Percentiles rank a stretch among this genome's conserved stretches.
phyloP scores from a whole-genome alignment of 2,329 filamentous ascomycete species.

The Aspergillus japonicus region DNA sequence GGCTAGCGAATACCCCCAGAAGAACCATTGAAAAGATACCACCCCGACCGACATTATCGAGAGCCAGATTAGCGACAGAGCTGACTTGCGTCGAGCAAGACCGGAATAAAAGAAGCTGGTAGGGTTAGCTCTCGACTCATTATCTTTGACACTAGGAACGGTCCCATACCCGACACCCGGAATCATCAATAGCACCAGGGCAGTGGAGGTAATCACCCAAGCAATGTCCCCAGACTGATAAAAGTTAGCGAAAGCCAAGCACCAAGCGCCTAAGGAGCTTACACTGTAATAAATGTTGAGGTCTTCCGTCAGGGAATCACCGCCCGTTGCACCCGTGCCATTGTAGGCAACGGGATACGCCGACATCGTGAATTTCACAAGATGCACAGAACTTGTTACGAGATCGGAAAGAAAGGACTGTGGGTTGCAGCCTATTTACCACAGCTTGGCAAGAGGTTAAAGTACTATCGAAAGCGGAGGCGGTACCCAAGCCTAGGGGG shows the following conservation, averaged over 20 bases:
- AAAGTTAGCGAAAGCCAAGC: conserved; percentile 14
- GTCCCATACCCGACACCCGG: conserved; percentile 71
- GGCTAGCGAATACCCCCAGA: conserved; percentile 84
- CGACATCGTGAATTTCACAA: conserved; percentile 29
- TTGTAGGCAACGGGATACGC: conserved; percentile 58
- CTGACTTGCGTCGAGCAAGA: conserved; percentile 83
- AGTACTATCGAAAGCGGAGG: background rate
- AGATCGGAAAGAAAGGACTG: background rate
- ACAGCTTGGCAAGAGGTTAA: background rate
- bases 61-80: conserved; percentile 80
- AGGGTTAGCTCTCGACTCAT: conserved; percentile 12
- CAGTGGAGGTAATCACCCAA: conserved; percentile 74
- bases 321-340: conserved; percentile 62
- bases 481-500: background rate
- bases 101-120: conserved; percentile 86
- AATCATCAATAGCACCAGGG: conserved; percentile 87
- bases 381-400: background rate
- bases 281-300: conserved; percentile 80
- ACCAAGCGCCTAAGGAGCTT: conserved; percentile 6
- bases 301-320: conserved; percentile 65
- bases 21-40: conserved; percentile 90
- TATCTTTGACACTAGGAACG: background rate
- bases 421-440: background rate
- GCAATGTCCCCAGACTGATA: conserved; percentile 73
- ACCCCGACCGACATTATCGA: conserved; percentile 78